Evolutionary conservation across 495 filamentous ascomycete genomes (phyloP).

Genomic region (Lichenothelia convexa): DNA sequence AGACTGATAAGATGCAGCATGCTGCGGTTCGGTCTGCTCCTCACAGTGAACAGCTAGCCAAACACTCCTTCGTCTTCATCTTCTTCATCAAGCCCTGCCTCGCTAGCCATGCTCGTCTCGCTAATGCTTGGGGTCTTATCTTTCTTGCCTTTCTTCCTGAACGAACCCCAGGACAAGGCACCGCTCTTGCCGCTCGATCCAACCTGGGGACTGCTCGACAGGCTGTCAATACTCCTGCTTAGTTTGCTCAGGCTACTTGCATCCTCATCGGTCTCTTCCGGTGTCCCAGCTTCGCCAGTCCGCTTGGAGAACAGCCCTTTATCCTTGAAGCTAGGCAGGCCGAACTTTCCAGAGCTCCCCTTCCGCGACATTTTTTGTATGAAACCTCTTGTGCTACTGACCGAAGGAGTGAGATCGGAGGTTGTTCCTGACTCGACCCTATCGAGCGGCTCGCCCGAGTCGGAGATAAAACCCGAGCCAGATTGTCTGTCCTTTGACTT

Average conservation of each 20-base stretch:
- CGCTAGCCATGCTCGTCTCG: conserved; percentile 2
- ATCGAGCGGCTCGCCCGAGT: conserved; percentile 15
- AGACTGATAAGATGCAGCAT: too few species aligned
- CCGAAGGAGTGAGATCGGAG: neutral
- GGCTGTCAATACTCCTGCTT: conserved; percentile 1
- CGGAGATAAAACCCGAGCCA: conserved; percentile 12
- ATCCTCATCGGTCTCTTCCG: conserved; percentile 4
- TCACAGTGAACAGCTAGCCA: too few species aligned
- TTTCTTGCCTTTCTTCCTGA: conserved; percentile 1
- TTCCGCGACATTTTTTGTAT: conserved; percentile 24
- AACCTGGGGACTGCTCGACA: neutral
- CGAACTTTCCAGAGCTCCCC: conserved; percentile 18
- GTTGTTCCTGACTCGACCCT: conserved; percentile 6
- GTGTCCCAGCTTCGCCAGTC: conserved; percentile 7
- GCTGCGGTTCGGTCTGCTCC: too few species aligned
- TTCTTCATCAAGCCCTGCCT: conserved; percentile 1
- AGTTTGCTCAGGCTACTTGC: neutral
- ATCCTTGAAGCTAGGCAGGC: conserved; percentile 14
- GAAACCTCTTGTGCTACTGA: conserved; percentile 15
- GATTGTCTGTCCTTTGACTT: conserved; percentile 17
- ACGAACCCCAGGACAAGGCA: conserved; percentile 1
- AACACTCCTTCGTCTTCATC: neutral
- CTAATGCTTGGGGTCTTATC: conserved; percentile 6
- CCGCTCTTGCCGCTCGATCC: neutral
- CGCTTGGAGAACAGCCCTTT: conserved; percentile 12